A percentile compares a stretch with the other conserved stretches of the same genome.
Conservation (phyloP, 1,284 basidiomycete genomes). For the Rhizopogon hawkerae region DNA sequence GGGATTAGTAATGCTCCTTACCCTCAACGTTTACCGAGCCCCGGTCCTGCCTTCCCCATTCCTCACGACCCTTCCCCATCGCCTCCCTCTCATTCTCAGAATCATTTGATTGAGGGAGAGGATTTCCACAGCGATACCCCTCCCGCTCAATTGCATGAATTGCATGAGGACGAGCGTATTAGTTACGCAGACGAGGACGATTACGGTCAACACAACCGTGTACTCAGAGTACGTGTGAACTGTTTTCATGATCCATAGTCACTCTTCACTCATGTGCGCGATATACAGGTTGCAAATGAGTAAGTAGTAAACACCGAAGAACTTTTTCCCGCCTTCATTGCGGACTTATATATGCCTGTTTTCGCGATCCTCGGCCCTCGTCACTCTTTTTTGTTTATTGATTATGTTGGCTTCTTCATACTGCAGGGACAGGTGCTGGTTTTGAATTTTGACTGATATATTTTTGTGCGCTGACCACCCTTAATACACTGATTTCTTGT, state of each 20-base stretch:
- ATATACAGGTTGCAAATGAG: slow-evolving; percentile 13
- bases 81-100: slow-evolving; percentile 12
- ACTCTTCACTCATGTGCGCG: not conserved
- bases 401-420: slow-evolving; percentile 3
- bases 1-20: slow-evolving; percentile 16
- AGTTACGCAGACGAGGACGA: slow-evolving; percentile 25
- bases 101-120: slow-evolving; percentile 6
- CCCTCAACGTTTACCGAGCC: slow-evolving; percentile 13
- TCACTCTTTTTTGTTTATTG: slow-evolving; percentile 14
- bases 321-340: not conserved
- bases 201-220: slow-evolving; percentile 22
- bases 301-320: slow-evolving; percentile 6
- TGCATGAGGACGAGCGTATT: slow-evolving; percentile 19
- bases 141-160: slow-evolving; percentile 4
- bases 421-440: not conserved
- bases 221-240: slow-evolving; percentile 19
- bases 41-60: slow-evolving; percentile 21
- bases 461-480: not conserved
- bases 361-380: not conserved
- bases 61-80: slow-evolving; percentile 16
- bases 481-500: not conserved
- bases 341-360: slow-evolving; percentile 3
- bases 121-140: slow-evolving; percentile 9
- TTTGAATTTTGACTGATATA: not conserved
- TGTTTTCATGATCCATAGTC: not conserved